Base-by-base conservation (phyloP, 768 basidiomycete genomes). In the Serendipita sp. region DNA sequence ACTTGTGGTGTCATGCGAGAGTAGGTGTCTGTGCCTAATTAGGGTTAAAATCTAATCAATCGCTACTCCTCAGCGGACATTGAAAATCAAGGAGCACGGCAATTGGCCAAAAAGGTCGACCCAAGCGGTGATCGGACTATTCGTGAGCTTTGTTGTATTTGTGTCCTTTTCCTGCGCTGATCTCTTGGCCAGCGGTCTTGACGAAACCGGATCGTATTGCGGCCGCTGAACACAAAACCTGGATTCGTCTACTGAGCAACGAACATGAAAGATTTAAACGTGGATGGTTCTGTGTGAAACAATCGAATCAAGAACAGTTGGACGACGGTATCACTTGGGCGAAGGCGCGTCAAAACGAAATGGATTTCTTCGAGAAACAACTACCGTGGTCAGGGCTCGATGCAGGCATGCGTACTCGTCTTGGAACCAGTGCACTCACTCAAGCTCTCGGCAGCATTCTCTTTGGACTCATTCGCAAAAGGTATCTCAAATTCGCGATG, bases 171-270 rank as follows among this genome's bases (percentile, higher is more conserved):
- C 4, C 26, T 33, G n/a, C 7, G 7, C 53, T 58, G n/a, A 58
- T 9, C 20, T 9, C 22, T 24, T 16, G 42, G n/a, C 3, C 63
- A 86, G 86, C 85, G 51, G 84, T 87, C 17, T 75, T 87, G 20
- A 90, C 86, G 0, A 88, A 90, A 65, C 84, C 85, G 0, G 86
- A 86, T 65, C 79, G 82, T 5, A 85, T 83, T 62, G 79, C 79
- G 0, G 58, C 69, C 0, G 82, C 81, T 0, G 81, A 82, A 34
- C 81, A 82, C 61, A 70, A 70, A 0, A 70, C 67, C 1, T 88
- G 86, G 87, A 63, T 86, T 7, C 16, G 44, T 0, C 41, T 68
- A 9, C 42, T 68, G 0, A 33, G 61, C 9, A 64, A 64, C 34
- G 28, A 64, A 33, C 13, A 45, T 4, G 42, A 62, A 42, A 4